Percentiles rank a stretch among this genome's conserved stretches.
These are phyloP conservation scores for Ambrosiella beaveri DNA, from an alignment of 2,329 filamentous ascomycete genomes.

Conservation along the genomic window DNA sequence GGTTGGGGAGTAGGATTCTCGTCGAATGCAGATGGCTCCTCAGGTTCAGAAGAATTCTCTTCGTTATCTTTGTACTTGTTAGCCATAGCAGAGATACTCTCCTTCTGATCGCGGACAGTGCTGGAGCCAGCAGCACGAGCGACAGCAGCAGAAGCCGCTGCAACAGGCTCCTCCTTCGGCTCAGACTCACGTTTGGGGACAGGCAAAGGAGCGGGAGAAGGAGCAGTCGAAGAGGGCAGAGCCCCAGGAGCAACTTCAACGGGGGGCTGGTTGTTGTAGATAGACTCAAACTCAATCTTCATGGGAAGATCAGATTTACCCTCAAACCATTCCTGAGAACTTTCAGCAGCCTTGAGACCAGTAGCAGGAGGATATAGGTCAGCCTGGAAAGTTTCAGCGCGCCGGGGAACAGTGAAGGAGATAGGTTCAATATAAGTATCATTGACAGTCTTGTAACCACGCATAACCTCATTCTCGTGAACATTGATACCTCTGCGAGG, in stretches of 20 bases:
- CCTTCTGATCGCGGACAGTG: slow-evolving; percentile 68
- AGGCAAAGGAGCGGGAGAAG: slow-evolving; percentile 19
- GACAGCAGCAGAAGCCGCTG: slow-evolving; percentile 22
- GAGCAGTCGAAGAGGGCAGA: slow-evolving; percentile 18
- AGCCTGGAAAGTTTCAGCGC: slow-evolving; percentile 87
- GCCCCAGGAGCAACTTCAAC: slow-evolving; percentile 46
- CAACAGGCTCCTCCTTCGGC: slow-evolving; percentile 19
- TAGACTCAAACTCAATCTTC: slow-evolving; percentile 83
- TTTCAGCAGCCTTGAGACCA: slow-evolving; percentile 65
- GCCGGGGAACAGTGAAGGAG: slow-evolving; percentile 88
- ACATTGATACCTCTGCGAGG: slow-evolving; percentile 90
- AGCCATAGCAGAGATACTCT: slow-evolving; percentile 70
- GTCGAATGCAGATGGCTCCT: slow-evolving; percentile 66
- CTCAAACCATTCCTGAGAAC: slow-evolving; percentile 64
- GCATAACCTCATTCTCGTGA: slow-evolving; percentile 91
- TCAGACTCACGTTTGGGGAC: slow-evolving; percentile 21
- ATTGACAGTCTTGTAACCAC: slow-evolving; percentile 93
- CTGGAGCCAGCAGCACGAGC: slow-evolving; percentile 30
- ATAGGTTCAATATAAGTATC: slow-evolving; percentile 90
- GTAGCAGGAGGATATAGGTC: slow-evolving; percentile 86
- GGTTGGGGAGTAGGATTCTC: slow-evolving; percentile 50
- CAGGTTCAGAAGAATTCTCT: slow-evolving; percentile 37
- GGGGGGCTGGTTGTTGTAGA: slow-evolving; percentile 71
- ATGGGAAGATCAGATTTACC: slow-evolving; percentile 72
- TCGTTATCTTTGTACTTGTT: slow-evolving; percentile 68